Percentiles rank a stretch among this genome's conserved stretches.
Conservation (phyloP, 768 basidiomycete genomes). For the Suillus subalutaceus region DNA sequence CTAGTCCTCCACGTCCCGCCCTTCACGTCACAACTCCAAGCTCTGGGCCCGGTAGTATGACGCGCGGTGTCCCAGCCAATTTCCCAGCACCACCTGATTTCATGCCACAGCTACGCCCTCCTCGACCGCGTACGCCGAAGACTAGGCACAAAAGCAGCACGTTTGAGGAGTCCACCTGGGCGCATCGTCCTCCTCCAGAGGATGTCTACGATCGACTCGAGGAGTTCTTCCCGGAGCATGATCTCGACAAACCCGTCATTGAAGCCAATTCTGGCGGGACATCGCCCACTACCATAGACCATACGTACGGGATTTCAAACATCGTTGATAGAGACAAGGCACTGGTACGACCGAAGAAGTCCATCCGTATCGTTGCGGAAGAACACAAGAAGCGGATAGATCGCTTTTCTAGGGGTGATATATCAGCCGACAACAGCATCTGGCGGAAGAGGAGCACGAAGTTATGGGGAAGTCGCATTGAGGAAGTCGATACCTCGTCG, state of each 20-base stretch:
- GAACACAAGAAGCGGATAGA: constrained; percentile 82
- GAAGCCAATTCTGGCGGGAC: constrained; percentile 82
- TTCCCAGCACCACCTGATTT: constrained; percentile 24
- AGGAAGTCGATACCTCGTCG: constrained; percentile 84
- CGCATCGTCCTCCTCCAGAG: constrained; percentile 88
- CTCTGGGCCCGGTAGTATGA: constrained; percentile 14
- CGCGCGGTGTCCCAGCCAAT: constrained; percentile 21
- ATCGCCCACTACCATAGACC: constrained; percentile 69
- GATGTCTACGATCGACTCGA: constrained; percentile 92
- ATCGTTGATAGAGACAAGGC: constrained; percentile 37
- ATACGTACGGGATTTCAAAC: constrained; percentile 41
- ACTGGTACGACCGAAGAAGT: constrained; percentile 75
- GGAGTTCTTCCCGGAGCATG: constrained; percentile 94
- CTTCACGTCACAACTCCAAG: constrained; percentile 34
- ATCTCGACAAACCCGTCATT: constrained; percentile 94
- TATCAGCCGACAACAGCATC: constrained; percentile 50
- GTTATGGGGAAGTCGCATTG: constrained; percentile 91
- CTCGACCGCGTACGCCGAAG: constrained; percentile 30
- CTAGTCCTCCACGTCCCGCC: constrained; percentile 26
- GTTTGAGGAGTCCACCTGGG: constrained; percentile 81
- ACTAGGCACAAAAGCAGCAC: constrained; percentile 46
- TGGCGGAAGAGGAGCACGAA: constrained; percentile 88
- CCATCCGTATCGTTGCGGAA: constrained; percentile 89
- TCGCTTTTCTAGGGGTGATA: constrained; percentile 63
- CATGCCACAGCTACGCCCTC: constrained; percentile 20